A percentile compares a stretch with the other conserved stretches of the same genome.
Evolutionary conservation across 768 basidiomycete genomes (phyloP).

Genomic region (Macrocybe gigantea): DNA sequence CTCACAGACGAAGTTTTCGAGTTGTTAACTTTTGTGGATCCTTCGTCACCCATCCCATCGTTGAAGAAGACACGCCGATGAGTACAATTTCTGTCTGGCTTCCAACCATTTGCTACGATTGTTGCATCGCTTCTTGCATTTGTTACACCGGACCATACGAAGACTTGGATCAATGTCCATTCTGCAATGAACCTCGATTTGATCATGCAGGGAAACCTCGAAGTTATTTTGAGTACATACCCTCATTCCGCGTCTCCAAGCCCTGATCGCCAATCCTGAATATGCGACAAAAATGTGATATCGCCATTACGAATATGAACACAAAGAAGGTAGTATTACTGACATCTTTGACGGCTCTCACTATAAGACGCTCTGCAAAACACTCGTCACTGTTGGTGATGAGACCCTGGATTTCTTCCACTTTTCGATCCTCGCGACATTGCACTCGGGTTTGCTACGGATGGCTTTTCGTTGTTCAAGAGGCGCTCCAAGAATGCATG

Average conservation of each 20-base stretch:
- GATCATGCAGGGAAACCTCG: constrained; percentile 14
- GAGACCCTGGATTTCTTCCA: background rate
- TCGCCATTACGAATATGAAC: background rate
- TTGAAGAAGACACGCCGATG: constrained; percentile 14
- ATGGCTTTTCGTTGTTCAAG: constrained; percentile 18
- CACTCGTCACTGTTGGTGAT: background rate
- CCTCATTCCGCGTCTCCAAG: background rate
- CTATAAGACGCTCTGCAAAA: background rate
- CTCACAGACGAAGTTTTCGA: constrained; percentile 19
- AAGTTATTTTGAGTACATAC: background rate
- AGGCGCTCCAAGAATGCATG: constrained; percentile 22
- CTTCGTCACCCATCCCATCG: constrained; percentile 7
- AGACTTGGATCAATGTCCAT: constrained; percentile 23
- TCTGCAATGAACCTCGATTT: constrained; percentile 24
- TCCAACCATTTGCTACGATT: constrained; percentile 27
- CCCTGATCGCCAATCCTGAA: background rate
- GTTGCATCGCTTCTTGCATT: constrained; percentile 36
- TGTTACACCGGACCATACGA: constrained; percentile 27
- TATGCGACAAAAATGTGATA: background rate
- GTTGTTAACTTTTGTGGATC: constrained; percentile 18
- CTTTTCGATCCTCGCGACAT: background rate
- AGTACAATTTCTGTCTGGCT: constrained; percentile 22
- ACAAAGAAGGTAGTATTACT: background rate
- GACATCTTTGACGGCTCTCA: background rate
- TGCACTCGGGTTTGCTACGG: background rate